These are phyloP conservation scores for Novymonas esmeraldas DNA, from an alignment of 208 protist species.

Conservation along the genomic window DNA sequence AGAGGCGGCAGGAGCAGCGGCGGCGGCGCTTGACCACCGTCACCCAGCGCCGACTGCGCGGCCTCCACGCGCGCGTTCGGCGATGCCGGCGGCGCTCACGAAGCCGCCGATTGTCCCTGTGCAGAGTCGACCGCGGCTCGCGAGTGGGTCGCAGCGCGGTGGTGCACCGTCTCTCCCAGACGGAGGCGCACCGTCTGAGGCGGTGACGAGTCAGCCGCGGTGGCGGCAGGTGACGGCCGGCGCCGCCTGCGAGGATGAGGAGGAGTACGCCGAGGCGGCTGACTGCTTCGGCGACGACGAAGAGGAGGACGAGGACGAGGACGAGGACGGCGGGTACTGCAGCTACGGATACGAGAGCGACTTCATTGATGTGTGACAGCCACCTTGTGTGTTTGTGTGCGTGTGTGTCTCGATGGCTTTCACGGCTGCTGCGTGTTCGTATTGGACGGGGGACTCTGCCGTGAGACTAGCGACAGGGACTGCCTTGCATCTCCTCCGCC, in stretches of 20 bases:
- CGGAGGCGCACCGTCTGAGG: background rate
- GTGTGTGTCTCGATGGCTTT: background rate
- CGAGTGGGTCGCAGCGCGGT: background rate
- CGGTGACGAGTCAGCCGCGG: background rate
- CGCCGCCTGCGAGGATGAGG: background rate
- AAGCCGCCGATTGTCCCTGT: constrained; percentile 21
- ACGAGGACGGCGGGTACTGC: constrained; percentile 27
- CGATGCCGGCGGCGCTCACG: constrained; percentile 11
- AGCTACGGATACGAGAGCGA: constrained; percentile 22
- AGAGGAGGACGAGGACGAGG: constrained; percentile 5
- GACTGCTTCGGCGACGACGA: background rate
- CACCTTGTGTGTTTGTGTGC: too few relatives aligned
- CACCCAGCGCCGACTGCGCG: background rate
- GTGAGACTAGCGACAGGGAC: too few relatives aligned
- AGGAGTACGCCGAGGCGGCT: constrained; percentile 1
- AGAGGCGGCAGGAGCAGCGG: background rate
- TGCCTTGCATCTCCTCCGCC: background rate
- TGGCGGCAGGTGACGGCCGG: background rate
- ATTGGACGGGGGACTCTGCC: too few relatives aligned
- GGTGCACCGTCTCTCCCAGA: background rate
- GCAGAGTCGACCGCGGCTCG: background rate
- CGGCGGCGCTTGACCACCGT: background rate
- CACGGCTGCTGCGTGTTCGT: background rate
- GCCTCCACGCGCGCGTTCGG: background rate
- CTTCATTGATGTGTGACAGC: constrained; percentile 14